Percentiles rank a stretch among this genome's conserved stretches.
phyloP scores from a whole-genome alignment of 106 monocot genomes.

The Narthecium ossifragum region DNA sequence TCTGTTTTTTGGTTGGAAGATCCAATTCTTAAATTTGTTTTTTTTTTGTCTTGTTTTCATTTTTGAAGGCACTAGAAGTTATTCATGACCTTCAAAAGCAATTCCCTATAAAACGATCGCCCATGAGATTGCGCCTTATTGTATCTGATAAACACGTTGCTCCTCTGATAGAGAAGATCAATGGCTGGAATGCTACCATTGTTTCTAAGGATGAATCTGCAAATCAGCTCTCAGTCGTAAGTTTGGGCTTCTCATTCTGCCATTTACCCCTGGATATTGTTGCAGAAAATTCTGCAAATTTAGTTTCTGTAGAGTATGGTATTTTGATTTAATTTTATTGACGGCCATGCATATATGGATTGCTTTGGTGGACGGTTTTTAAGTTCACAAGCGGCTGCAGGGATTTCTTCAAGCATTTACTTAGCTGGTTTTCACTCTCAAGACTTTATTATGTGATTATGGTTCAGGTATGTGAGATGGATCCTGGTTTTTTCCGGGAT shows the following conservation, averaged over 20 bases:
- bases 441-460: conserved; percentile 8
- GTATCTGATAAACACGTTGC: conserved; percentile 45
- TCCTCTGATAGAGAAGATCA: conserved; percentile 56
- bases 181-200: conserved; percentile 51
- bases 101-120: conserved; percentile 84
- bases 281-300: too few species aligned
- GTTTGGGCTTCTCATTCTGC: too few species aligned
- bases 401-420: too few species aligned
- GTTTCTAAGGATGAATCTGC: conserved; percentile 64
- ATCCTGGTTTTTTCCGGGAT: conserved; percentile 70
- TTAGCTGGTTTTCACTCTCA: too few species aligned
- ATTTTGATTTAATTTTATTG: too few species aligned
- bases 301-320: too few species aligned
- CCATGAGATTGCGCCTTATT: conserved; percentile 73
- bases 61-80: conserved; percentile 79
- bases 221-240: conserved; percentile 57
- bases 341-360: too few species aligned
- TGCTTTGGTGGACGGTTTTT: too few species aligned
- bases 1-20: neutral
- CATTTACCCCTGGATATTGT: too few species aligned
- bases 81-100: conserved; percentile 83
- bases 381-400: too few species aligned
- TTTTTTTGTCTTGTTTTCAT: conserved; percentile 1
- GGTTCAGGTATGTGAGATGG: conserved; percentile 78
- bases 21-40: neutral